Base-by-base conservation (phyloP, 352 stramenopile genomes). In the Globisporangium nunn region DNA sequence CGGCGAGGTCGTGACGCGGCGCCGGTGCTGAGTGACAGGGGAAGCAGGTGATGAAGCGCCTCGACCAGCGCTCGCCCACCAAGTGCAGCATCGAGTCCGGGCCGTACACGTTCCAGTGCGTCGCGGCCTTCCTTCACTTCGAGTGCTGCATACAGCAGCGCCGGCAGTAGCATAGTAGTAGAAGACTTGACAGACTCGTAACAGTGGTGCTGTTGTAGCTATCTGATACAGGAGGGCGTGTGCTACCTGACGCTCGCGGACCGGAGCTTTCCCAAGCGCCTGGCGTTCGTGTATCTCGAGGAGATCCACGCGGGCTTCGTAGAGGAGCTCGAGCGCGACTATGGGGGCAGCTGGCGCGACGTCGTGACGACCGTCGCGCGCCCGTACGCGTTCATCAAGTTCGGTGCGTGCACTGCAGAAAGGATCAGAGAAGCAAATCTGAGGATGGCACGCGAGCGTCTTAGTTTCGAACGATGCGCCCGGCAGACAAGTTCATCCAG, bases 321-420 rank as follows among this genome's bases (percentile, higher is more conserved):
- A 28, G 79, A 97, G 59, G 93, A 98, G 58, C 72, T 99, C 33
- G 72, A 96, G 59, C 85, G 87, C 50, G 94, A 98, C 63, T 91
- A 97, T 54, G 91, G 91, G 33, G 75, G 76, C 60, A 85, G 81
- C 56, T 98, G 93, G 92, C 77, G 91, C 50, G 76, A 93, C 48
- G 73, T 92, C 35, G 89, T 99, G 40, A 93, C 95, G 46, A 98
- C 95, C 14, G 96, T 98, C 33, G 93, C 92, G 50, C 85, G 96
- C 28, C 96, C 97, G n/a, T 99, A 99, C 66, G 93, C 93, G 39
- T 99, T 99, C 71, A 99, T 99, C 66, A 98, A 98, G 77, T 98
- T 98, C 64, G 95, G 86, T 89, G 61, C 56, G 78, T 64, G 4
- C 23, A 23, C 23, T 23, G 23, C 23, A 23, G 23, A 23, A 23